These are phyloP conservation scores for Mycena rebaudengoi DNA, from an alignment of 768 basidiomycete species.

Conservation along the genomic window DNA sequence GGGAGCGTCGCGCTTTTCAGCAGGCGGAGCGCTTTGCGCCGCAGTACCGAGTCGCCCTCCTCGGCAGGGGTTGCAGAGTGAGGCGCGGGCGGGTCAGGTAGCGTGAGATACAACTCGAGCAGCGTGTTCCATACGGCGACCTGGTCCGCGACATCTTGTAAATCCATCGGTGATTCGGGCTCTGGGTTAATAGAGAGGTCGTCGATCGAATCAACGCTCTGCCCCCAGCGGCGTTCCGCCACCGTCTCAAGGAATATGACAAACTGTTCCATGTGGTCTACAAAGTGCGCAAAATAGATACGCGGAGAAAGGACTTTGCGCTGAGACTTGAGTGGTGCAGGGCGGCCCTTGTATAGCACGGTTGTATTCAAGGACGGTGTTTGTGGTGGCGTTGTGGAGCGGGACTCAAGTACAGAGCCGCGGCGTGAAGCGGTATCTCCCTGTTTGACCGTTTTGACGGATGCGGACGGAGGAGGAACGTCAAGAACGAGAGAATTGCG, in stretches of 20 bases:
- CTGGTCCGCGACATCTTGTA: conserved; percentile 69
- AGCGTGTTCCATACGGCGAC: conserved; percentile 95
- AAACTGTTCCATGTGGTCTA: conserved; percentile 87
- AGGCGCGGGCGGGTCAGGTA: conserved; percentile 44
- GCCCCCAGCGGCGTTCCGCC: conserved; percentile 81
- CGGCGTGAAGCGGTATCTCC: conserved; percentile 46
- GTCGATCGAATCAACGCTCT: conserved; percentile 59
- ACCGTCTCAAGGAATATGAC: conserved; percentile 90
- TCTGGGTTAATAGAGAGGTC: conserved; percentile 22
- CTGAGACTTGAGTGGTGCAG: conserved; percentile 38
- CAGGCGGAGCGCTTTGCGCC: conserved; percentile 77
- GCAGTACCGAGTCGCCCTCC: conserved; percentile 41
- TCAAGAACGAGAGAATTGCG: conserved; percentile 56
- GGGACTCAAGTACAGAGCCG: conserved; percentile 48
- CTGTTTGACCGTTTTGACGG: conserved; percentile 54
- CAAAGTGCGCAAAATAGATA: conserved; percentile 93
- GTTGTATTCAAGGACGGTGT: conserved; percentile 43
- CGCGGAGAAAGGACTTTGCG: conserved; percentile 78
- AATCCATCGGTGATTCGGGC: conserved; percentile 14
- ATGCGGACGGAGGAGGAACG: conserved; percentile 52
- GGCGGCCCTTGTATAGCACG: conserved; percentile 24
- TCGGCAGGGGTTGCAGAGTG: conserved; percentile 35
- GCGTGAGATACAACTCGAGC: conserved; percentile 88
- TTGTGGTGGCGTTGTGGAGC: conserved; percentile 40
- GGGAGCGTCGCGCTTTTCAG: conserved; percentile 69